A percentile compares a stretch with the other conserved stretches of the same genome.
These are phyloP conservation scores for Synchytrium microbalum DNA, from an alignment of 371 early-diverging fungal species.

Conservation along the genomic window DNA sequence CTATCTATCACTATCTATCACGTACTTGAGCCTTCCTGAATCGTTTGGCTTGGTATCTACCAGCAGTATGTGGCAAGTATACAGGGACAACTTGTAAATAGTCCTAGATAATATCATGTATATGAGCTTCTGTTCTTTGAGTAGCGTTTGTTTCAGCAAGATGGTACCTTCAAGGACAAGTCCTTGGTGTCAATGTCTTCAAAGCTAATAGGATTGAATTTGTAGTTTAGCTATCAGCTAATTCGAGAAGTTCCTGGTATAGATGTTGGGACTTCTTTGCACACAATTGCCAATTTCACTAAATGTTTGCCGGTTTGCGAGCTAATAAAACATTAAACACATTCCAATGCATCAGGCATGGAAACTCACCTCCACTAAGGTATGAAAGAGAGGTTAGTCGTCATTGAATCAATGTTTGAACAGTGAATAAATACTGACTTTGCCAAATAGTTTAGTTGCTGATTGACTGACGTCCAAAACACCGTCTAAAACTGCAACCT, in stretches of 20 bases:
- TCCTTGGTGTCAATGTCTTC: constrained; percentile 95
- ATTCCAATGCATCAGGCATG: no score
- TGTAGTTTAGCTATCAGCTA: no score
- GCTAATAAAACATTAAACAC: no score
- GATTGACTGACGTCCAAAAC: not conserved
- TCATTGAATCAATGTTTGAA: no score
- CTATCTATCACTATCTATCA: not conserved
- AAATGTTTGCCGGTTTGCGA: no score
- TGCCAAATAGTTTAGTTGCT: not conserved
- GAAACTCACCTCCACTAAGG: no score
- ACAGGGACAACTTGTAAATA: constrained; percentile 86
- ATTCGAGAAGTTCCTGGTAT: no score
- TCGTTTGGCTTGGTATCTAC: constrained; percentile 94
- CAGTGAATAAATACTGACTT: no score
- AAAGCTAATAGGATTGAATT: constrained; percentile 56
- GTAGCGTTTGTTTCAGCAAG: constrained; percentile 25
- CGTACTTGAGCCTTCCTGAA: constrained; percentile 95
- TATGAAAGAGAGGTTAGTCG: no score
- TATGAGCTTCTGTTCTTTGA: constrained; percentile 41
- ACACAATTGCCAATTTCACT: no score
- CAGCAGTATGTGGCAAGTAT: constrained; percentile 97
- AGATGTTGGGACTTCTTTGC: no score
- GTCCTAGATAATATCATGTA: constrained; percentile 43
- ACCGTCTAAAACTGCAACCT: not conserved
- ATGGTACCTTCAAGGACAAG: constrained; percentile 57